These are phyloP conservation scores for Trypanosomatidae sp. DNA, from an alignment of 208 protist species.

Conservation along the genomic window DNA sequence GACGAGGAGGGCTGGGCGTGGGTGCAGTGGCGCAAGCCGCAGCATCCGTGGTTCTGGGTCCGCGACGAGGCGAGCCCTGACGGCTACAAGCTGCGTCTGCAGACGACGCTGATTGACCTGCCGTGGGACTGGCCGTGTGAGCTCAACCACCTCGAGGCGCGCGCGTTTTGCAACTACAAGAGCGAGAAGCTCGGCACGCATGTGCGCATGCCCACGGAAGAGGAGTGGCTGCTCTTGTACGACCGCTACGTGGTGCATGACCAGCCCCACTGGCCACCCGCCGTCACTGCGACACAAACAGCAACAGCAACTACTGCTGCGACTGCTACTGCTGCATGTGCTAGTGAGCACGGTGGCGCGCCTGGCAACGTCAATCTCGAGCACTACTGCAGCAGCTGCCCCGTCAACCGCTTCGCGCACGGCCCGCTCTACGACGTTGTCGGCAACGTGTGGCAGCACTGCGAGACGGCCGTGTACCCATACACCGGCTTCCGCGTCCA, in stretches of 20 bases:
- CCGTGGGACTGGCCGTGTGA: slow-evolving; percentile 94
- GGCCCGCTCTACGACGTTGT: slow-evolving; percentile 87
- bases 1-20: slow-evolving; percentile 95
- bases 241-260: slow-evolving; percentile 74
- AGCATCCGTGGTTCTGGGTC: slow-evolving; percentile 91
- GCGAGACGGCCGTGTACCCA: slow-evolving; percentile 81
- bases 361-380: slow-evolving; percentile 85
- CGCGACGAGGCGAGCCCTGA: slow-evolving; percentile 41
- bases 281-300: not conserved
- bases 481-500: slow-evolving; percentile 88
- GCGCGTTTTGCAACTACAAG: slow-evolving; percentile 92
- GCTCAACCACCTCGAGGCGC: slow-evolving; percentile 92
- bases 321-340: too few relatives aligned
- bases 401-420: slow-evolving; percentile 73
- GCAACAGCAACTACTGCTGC: too few relatives aligned
- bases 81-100: slow-evolving; percentile 80
- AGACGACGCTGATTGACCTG: slow-evolving; percentile 88
- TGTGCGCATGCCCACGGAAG: slow-evolving; percentile 84
- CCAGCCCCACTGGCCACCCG: slow-evolving; percentile 36
- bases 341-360: slow-evolving; percentile 9
- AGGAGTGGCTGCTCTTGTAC: slow-evolving; percentile 80
- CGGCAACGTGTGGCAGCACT: slow-evolving; percentile 95
- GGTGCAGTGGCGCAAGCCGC: slow-evolving; percentile 85
- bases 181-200: slow-evolving; percentile 58
- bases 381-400: slow-evolving; percentile 69